Base-by-base conservation (phyloP, 2,329 filamentous ascomycete genomes). In the Neospermospora avenae region DNA sequence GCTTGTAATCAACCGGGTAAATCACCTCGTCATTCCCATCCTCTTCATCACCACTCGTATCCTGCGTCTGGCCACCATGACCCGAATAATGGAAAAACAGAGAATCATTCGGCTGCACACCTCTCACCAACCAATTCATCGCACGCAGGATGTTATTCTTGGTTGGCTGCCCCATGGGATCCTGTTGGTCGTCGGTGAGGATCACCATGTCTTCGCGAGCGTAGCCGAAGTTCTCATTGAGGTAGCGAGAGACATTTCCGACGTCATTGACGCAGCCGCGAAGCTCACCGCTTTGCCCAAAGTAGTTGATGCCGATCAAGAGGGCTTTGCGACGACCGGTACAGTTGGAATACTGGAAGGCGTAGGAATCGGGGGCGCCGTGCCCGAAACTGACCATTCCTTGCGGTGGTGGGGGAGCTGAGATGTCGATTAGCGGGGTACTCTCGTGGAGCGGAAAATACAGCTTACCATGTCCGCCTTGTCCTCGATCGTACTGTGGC, bases 61-160 rank as follows among this genome's bases (percentile, higher is more conserved):
- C 89, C 68, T 86, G 83, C 4, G 89, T 90, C 73, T 92, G 89
- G n/a, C 89, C 89, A 59, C 89, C 89, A 72, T 93, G 89, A 4
- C 89, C 91, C 41, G 92, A 96, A 75, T 96, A 97, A 76, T 98
- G 93, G 78, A 97, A 96, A 77, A 98, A 97, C 5, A 98, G 81
- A 6, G 93, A 96, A 74, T 98, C 93, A 73, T 97, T 96, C 0
- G 92, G 90, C 61, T 84, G 84, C 1, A 93, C 93, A 70, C 96
- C 93, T 77, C 96, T 96, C 59, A 97, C 91, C 16, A 98, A 79
- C 93, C 93, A 98, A 73, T 96, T 91, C 93, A 97, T 97, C n/a
- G 93, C 93, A 57, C 93, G 84, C 37, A 97, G 76, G 57, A 98
- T 96, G 72, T 98, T 98, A 67, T 91, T 88, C 75, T 96, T 96